Evolutionary conservation across 2,329 filamentous ascomycete genomes (phyloP).

Genomic region (Talaromyces funiculosus): DNA sequence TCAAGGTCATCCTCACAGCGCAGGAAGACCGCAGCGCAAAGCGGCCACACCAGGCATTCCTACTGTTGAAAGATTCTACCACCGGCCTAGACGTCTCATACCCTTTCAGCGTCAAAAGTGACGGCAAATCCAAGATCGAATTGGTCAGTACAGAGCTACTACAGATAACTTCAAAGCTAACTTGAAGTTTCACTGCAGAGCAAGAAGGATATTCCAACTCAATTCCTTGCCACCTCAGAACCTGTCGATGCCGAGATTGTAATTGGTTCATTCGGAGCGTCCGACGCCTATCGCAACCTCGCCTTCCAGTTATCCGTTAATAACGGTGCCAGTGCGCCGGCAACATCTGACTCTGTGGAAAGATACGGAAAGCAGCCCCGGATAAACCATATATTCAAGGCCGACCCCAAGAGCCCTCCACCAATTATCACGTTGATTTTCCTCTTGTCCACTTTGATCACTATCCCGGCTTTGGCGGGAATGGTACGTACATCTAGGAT

Average conservation of each 20-base stretch:
- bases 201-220: constrained; percentile 80
- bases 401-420: constrained; percentile 73
- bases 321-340: constrained; percentile 56
- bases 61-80: constrained; percentile 68
- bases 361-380: constrained; percentile 79
- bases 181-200: constrained; percentile 51
- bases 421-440: constrained; percentile 75
- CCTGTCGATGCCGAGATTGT: constrained; percentile 76
- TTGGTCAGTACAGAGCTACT: constrained; percentile 56
- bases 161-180: not conserved
- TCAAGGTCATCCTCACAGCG: constrained; percentile 77
- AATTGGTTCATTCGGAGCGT: constrained; percentile 77
- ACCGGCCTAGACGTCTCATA: constrained; percentile 83
- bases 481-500: constrained; percentile 46
- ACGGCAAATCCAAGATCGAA: constrained; percentile 77
- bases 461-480: constrained; percentile 67
- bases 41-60: constrained; percentile 89
- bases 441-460: constrained; percentile 62
- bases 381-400: constrained; percentile 86
- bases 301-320: constrained; percentile 68
- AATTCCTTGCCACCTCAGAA: constrained; percentile 63
- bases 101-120: constrained; percentile 76
- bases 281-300: constrained; percentile 60
- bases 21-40: constrained; percentile 72
- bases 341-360: constrained; percentile 60